A percentile compares a stretch with the other conserved stretches of the same genome.
phyloP scores from a whole-genome alignment of 257 asterid genomes.

The Nicotiana otophora region DNA sequence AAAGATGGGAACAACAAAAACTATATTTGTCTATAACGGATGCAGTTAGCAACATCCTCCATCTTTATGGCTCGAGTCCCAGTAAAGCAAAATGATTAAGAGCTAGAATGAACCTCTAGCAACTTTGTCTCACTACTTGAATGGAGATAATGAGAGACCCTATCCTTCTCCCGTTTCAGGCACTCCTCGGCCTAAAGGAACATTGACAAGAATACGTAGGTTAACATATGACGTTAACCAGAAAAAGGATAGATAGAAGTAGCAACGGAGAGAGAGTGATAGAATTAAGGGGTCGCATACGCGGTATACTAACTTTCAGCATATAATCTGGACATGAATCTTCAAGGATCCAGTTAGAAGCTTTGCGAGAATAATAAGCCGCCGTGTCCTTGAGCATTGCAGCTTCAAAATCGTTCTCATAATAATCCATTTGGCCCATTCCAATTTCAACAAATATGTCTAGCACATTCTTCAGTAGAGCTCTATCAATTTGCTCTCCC shows the following conservation, averaged over 20 bases:
- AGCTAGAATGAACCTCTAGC: conserved; percentile 77
- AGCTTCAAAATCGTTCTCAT: conserved; percentile 85
- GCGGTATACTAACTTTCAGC: conserved; percentile 53
- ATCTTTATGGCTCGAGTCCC: background rate
- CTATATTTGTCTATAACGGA: background rate
- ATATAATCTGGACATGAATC: conserved; percentile 99
- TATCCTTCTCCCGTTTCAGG: conserved; percentile 76
- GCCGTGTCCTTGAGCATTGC: conserved; percentile 82
- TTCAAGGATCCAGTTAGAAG: conserved; percentile 94
- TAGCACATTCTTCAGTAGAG: conserved; percentile 78
- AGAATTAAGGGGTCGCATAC: background rate
- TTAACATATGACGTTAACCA: background rate
- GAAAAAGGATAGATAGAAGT: background rate
- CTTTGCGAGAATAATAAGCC: conserved; percentile 94
- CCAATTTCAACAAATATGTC: conserved; percentile 98
- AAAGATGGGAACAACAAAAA: background rate
- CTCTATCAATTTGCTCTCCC: conserved; percentile 95
- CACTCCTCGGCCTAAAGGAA: conserved; percentile 82
- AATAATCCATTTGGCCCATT: conserved; percentile 83
- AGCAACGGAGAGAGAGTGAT: background rate
- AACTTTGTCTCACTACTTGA: conserved; percentile 88
- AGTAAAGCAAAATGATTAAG: conserved; percentile 6
- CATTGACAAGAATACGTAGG: conserved; percentile 1
- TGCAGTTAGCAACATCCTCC: background rate
- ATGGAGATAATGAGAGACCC: conserved; percentile 93